Percentiles rank a stretch among this genome's conserved stretches.
These are phyloP conservation scores for Paracoccidioides brasiliensis DNA, from an alignment of 2,329 filamentous ascomycete genomes.

Conservation along the genomic window DNA sequence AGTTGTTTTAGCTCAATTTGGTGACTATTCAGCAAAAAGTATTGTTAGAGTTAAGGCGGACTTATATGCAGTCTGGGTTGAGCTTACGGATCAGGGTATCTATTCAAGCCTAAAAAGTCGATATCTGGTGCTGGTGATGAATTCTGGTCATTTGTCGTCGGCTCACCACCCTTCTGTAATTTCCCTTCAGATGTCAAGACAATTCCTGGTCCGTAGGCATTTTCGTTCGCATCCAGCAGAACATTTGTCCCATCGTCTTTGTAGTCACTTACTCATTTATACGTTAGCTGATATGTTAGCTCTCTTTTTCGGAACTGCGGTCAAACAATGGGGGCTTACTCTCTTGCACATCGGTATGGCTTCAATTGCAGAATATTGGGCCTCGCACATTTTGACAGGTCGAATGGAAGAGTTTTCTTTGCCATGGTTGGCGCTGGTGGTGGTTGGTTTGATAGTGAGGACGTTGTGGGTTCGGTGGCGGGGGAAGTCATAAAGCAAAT, in stretches of 20 bases:
- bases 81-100: constrained; percentile 73
- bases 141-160: constrained; percentile 25
- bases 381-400: constrained; percentile 60
- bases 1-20: constrained; percentile 74
- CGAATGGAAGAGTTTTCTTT: constrained; percentile 44
- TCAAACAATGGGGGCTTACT: constrained; percentile 41
- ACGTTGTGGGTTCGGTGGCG: neutral
- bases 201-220: constrained; percentile 79
- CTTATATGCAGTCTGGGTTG: neutral
- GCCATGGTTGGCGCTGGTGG: constrained; percentile 22
- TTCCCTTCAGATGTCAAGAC: constrained; percentile 37
- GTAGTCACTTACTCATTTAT: constrained; percentile 59
- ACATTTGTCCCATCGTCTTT: constrained; percentile 96
- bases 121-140: constrained; percentile 43
- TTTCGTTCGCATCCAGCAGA: constrained; percentile 95
- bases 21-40: constrained; percentile 41
- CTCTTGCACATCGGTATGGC: constrained; percentile 69
- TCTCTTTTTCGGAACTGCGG: neutral
- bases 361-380: constrained; percentile 64
- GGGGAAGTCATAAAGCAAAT: neutral
- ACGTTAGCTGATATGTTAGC: constrained; percentile 13
- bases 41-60: neutral
- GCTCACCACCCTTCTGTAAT: constrained; percentile 26
- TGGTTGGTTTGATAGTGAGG: constrained; percentile 7
- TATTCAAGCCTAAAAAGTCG: constrained; percentile 71